Evolutionary conservation across 108 stramenopile genomes (phyloP).

Genomic region (Seminavis robusta): DNA sequence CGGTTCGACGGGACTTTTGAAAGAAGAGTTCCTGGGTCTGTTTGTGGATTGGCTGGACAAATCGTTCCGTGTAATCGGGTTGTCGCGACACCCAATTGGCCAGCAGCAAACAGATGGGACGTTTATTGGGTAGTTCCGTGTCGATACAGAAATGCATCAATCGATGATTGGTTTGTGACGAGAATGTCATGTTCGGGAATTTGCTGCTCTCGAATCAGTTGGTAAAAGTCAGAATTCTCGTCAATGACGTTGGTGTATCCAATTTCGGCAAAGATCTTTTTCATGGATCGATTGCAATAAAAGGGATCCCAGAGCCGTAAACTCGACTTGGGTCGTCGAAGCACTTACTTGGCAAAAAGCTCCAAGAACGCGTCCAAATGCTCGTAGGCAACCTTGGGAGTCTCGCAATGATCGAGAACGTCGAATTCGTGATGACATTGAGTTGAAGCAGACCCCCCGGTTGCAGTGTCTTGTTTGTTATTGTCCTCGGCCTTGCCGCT

Average conservation of each 20-base stretch:
- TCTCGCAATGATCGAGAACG: conserved; percentile 78
- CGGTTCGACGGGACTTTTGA: conserved; percentile 1
- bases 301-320: conserved; percentile 87
- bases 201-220: conserved; percentile 23
- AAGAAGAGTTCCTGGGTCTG: conserved; percentile 4
- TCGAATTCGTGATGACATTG: too few relatives aligned
- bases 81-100: conserved; percentile 35
- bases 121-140: conserved; percentile 6
- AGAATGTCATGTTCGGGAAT: conserved; percentile 69
- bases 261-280: conserved; percentile 34
- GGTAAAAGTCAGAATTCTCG: conserved; percentile 38
- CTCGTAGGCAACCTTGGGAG: conserved; percentile 59
- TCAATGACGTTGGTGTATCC: conserved; percentile 60
- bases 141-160: conserved; percentile 51
- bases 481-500: too few relatives aligned
- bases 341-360: conserved; percentile 27
- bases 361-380: conserved; percentile 54
- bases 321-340: conserved; percentile 23
- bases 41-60: not conserved
- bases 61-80: conserved; percentile 3
- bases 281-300: conserved; percentile 74
- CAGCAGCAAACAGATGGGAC: conserved; percentile 25
- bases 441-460: too few relatives aligned
- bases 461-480: too few relatives aligned
- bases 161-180: conserved; percentile 86